phyloP scores from a whole-genome alignment of 441 rosid genomes.

The Populus trichocarpa region DNA sequence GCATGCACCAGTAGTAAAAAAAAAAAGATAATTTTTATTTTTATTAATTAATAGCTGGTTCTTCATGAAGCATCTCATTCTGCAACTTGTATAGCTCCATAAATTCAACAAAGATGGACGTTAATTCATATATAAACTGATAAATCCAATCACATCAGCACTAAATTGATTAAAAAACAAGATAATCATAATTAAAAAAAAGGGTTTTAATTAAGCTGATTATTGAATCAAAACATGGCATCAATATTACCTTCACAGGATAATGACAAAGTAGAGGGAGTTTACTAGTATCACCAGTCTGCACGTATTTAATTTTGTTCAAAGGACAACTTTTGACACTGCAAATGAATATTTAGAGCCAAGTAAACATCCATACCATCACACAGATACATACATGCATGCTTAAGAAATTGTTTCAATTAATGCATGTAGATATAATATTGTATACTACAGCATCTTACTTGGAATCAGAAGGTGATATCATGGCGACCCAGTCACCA shows the following conservation, averaged over 20 bases:
- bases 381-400: not conserved
- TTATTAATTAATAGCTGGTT: no score
- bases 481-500: slow-evolving; percentile 63
- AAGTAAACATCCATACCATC: not conserved
- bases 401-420: not conserved
- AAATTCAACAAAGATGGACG: no score
- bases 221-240: not conserved
- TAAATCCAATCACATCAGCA: not conserved
- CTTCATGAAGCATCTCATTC: no score
- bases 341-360: slow-evolving; percentile 7
- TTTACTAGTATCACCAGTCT: slow-evolving; percentile 52
- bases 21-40: no score
- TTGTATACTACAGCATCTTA: slow-evolving; percentile 10
- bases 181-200: not conserved
- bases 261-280: slow-evolving; percentile 76
- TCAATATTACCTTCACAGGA: slow-evolving; percentile 56
- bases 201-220: not conserved
- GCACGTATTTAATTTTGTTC: slow-evolving; percentile 27
- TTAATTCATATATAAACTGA: no score
- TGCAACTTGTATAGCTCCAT: no score
- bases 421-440: not conserved
- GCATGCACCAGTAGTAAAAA: no score
- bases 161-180: not conserved
- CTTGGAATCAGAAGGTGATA: slow-evolving; percentile 53
- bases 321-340: slow-evolving; percentile 44